Conservation (phyloP, 768 basidiomycete species). For the Phallus indusiatus region DNA sequence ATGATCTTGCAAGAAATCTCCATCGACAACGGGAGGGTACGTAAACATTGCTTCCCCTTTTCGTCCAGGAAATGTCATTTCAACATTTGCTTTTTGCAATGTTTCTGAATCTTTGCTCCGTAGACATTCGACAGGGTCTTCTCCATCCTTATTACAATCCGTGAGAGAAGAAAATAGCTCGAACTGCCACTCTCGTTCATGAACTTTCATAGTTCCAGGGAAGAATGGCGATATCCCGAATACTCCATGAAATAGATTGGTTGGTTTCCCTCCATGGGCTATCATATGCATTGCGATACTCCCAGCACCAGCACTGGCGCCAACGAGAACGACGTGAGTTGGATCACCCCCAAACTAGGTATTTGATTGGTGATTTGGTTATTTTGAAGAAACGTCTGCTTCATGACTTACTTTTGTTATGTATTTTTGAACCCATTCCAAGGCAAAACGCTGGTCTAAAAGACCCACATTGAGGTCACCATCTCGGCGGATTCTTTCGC, state of each 20-base stretch:
- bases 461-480: conserved; percentile 21
- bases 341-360: conserved; percentile 13
- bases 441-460: conserved; percentile 30
- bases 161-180: conserved; percentile 15
- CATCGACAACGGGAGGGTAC: conserved; percentile 27
- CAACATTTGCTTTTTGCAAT: conserved; percentile 25
- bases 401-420: conserved; percentile 23
- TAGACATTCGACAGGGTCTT: conserved; percentile 37
- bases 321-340: conserved; percentile 12
- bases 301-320: conserved; percentile 11
- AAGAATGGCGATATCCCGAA: conserved; percentile 9
- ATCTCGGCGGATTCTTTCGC: neutral
- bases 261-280: conserved; percentile 4
- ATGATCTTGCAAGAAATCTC: conserved; percentile 9
- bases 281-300: conserved; percentile 12
- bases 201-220: conserved; percentile 1
- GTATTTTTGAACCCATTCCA: conserved; percentile 33
- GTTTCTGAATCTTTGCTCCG: conserved; percentile 24
- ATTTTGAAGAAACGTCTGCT: neutral
- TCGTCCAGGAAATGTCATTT: conserved; percentile 21
- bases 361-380: neutral
- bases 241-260: conserved; percentile 6
- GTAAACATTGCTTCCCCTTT: conserved; percentile 18
- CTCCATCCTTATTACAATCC: conserved; percentile 46
- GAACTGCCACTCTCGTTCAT: conserved; percentile 10